phyloP scores from a whole-genome alignment of 129 eudicot species.

The Dittrichia graveolens region DNA sequence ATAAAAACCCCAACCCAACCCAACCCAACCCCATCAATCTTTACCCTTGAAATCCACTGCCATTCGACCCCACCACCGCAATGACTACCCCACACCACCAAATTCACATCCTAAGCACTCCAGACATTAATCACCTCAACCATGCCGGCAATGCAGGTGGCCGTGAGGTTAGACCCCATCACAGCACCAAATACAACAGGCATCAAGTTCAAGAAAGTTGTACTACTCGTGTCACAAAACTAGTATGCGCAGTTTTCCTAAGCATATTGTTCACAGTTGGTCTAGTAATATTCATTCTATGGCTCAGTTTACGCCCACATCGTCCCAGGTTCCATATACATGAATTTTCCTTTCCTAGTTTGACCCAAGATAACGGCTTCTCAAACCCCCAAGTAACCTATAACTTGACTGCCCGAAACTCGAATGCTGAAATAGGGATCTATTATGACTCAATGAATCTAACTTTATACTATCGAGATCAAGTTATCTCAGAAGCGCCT shows the following conservation, averaged over 20 bases:
- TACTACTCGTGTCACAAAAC: conserved; percentile 67
- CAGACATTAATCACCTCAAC: conserved; percentile 23
- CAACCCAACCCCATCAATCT: background rate
- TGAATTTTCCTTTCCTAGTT: conserved; percentile 55
- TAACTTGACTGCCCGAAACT: conserved; percentile 65
- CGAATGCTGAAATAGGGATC: conserved; percentile 62
- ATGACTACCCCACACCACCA: conserved; percentile 38
- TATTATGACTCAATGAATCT: conserved; percentile 54
- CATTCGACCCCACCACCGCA: conserved; percentile 1
- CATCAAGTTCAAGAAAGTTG: conserved; percentile 76
- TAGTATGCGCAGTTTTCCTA: conserved; percentile 64
- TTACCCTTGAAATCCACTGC: background rate
- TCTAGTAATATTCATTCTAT: conserved; percentile 65
- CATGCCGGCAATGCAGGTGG: background rate
- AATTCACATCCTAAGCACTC: conserved; percentile 27
- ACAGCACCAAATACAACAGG: conserved; percentile 56
- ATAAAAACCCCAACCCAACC: conserved; percentile 18
- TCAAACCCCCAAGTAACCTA: conserved; percentile 54
- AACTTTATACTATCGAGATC: conserved; percentile 49
- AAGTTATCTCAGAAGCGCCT: conserved; percentile 50
- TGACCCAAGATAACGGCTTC: conserved; percentile 44
- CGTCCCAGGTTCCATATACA: conserved; percentile 66
- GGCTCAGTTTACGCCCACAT: conserved; percentile 86
- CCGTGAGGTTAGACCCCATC: conserved; percentile 49
- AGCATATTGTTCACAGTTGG: conserved; percentile 56